Conservation (phyloP, 1,139 yeast genomes). For the Candida tunisiensis region DNA sequence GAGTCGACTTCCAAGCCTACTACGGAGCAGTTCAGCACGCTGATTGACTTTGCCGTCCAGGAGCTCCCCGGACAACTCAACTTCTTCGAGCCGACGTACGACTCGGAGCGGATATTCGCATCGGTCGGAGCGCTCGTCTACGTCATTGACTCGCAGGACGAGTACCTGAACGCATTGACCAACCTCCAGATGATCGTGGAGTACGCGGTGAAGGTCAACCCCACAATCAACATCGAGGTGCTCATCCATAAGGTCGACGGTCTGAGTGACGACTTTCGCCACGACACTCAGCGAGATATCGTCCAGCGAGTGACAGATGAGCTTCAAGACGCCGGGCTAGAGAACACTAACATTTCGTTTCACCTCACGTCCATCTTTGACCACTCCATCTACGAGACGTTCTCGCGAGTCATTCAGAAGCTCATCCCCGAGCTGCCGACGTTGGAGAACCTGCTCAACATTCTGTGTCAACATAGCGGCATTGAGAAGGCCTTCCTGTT, state of each 20-base stretch:
- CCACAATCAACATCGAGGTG: conserved; percentile 77
- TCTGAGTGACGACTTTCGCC: conserved; percentile 76
- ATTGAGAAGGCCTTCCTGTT: conserved; percentile 87
- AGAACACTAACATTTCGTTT: conserved; percentile 82
- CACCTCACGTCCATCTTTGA: conserved; percentile 89
- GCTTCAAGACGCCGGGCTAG: conserved; percentile 71
- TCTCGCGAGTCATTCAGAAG: conserved; percentile 82
- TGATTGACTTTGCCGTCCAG: conserved; percentile 83
- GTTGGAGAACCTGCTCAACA: conserved; percentile 75
- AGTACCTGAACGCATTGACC: conserved; percentile 79
- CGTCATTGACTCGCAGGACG: conserved; percentile 85
- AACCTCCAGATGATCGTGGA: conserved; percentile 80
- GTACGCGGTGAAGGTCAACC: conserved; percentile 75
- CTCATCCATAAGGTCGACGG: conserved; percentile 94
- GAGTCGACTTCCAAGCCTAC: conserved; percentile 88
- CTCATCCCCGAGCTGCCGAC: conserved; percentile 79
- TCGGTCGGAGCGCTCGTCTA: conserved; percentile 89
- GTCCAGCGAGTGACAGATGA: conserved; percentile 95
- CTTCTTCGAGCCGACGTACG: conserved; percentile 69
- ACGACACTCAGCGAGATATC: conserved; percentile 91
- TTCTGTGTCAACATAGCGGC: conserved; percentile 74
- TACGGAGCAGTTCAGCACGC: conserved; percentile 29
- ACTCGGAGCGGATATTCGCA: conserved; percentile 58
- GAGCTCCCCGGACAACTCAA: conserved; percentile 92
- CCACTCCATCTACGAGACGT: conserved; percentile 91